A percentile compares a stretch with the other conserved stretches of the same genome.
These are phyloP conservation scores for Agaricus blazei DNA, from an alignment of 768 basidiomycete genomes.

Conservation along the genomic window DNA sequence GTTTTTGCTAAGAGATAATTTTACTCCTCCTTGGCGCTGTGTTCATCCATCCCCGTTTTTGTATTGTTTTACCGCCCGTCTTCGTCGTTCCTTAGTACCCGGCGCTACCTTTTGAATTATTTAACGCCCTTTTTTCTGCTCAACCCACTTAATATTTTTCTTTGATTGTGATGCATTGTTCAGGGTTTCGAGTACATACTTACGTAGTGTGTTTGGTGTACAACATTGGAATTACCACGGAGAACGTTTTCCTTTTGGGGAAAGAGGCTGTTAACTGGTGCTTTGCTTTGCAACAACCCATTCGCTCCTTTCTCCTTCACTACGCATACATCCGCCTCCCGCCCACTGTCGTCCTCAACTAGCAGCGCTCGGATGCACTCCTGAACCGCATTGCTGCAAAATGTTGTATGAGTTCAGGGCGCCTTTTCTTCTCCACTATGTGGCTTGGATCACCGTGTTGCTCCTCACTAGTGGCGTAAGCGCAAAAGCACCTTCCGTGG, in stretches of 20 bases:
- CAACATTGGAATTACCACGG: not conserved
- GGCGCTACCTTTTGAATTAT: conserved; percentile 10
- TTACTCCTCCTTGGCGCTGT: conserved; percentile 6
- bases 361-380: conserved; percentile 1
- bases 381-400: not conserved
- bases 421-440: not conserved
- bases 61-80: conserved; percentile 4
- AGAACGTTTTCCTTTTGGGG: not conserved
- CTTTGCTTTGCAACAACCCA: not conserved
- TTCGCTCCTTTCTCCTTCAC: too few species aligned
- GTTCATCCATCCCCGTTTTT: conserved; percentile 13
- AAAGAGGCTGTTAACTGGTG: too few species aligned
- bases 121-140: conserved; percentile 1
- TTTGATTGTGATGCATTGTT: conserved; percentile 10
- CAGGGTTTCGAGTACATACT: conserved; percentile 14
- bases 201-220: conserved; percentile 13
- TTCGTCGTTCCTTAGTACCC: conserved; percentile 12
- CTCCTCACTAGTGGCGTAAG: not conserved
- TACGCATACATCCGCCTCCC: too few species aligned
- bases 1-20: conserved; percentile 83
- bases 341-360: too few species aligned
- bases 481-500: not conserved
- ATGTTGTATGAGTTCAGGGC: not conserved
- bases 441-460: not conserved
- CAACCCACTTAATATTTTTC: conserved; percentile 10